A percentile compares a stretch with the other conserved stretches of the same genome.
Evolutionary conservation across 495 filamentous ascomycete genomes (phyloP).

Genomic region (Penicillium desertorum): DNA sequence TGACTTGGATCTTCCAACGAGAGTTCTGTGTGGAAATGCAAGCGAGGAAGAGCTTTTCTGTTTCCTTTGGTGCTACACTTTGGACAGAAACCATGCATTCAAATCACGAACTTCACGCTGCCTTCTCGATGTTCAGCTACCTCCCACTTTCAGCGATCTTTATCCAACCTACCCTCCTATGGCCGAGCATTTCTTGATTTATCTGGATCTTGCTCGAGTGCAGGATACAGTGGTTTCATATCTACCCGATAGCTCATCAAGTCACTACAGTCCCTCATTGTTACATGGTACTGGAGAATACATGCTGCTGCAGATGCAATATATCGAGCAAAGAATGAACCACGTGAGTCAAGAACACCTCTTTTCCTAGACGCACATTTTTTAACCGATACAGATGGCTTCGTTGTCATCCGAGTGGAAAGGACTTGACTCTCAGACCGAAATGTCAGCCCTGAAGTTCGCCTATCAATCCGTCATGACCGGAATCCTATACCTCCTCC

Average conservation of each 20-base stretch:
- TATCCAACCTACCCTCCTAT: neutral
- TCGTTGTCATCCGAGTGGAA: constrained; percentile 19
- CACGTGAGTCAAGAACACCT: constrained; percentile 7
- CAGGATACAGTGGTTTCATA: constrained; percentile 21
- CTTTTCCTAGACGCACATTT: neutral
- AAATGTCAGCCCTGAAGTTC: constrained; percentile 25
- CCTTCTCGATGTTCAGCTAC: constrained; percentile 10
- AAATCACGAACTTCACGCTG: constrained; percentile 16
- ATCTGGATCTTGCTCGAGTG: constrained; percentile 22
- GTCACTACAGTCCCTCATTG: neutral
- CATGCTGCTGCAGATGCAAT: constrained; percentile 20
- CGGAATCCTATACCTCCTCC: constrained; percentile 19
- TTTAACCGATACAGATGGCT: constrained; percentile 12
- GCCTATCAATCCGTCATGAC: constrained; percentile 27
- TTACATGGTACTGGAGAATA: neutral
- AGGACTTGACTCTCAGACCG: constrained; percentile 19
- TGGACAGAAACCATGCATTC: constrained; percentile 27
- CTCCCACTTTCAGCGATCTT: neutral
- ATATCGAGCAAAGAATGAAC: constrained; percentile 16
- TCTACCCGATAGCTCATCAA: constrained; percentile 1
- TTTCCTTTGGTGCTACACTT: constrained; percentile 28
- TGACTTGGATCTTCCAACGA: constrained; percentile 16
- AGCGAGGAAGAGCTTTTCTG: constrained; percentile 26
- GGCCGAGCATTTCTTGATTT: constrained; percentile 18
- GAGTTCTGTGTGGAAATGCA: neutral